phyloP scores from a whole-genome alignment of 305 asterid genomes.

The Nicotiana rustica region DNA sequence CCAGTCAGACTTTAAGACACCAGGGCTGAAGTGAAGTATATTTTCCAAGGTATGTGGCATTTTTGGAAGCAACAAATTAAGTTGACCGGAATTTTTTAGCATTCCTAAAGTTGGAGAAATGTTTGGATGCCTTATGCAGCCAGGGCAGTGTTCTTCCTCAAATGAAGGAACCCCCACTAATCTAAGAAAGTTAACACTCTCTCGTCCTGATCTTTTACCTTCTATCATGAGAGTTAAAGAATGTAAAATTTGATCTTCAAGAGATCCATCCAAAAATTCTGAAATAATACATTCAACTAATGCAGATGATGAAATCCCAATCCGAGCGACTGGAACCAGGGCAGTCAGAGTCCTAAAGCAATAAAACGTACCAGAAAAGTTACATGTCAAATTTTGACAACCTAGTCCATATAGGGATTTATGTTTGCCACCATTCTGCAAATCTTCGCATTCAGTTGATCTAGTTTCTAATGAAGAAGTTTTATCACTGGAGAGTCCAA shows the following conservation, averaged over 20 bases:
- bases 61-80: constrained; percentile 70
- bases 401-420: constrained; percentile 52
- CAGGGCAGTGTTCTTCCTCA: constrained; percentile 71
- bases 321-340: constrained; percentile 71
- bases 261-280: constrained; percentile 64
- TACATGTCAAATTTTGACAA: constrained; percentile 61
- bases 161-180: constrained; percentile 84
- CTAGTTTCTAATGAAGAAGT: constrained; percentile 56
- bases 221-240: constrained; percentile 70
- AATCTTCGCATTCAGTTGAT: constrained; percentile 55
- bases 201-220: constrained; percentile 71
- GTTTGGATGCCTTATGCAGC: constrained; percentile 96
- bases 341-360: constrained; percentile 89
- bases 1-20: constrained; percentile 80
- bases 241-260: constrained; percentile 74
- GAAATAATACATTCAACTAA: constrained; percentile 68
- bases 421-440: constrained; percentile 60
- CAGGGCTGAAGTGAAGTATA: constrained; percentile 77
- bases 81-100: constrained; percentile 61
- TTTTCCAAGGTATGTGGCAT: constrained; percentile 78
- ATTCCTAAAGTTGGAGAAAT: constrained; percentile 81
- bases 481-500: constrained; percentile 58
- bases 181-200: constrained; percentile 71
- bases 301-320: constrained; percentile 63
- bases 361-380: constrained; percentile 64